A percentile compares a stretch with the other conserved stretches of the same genome.
phyloP scores from a whole-genome alignment of 23 red algal species.

The Gracilaria vermiculophylla region DNA sequence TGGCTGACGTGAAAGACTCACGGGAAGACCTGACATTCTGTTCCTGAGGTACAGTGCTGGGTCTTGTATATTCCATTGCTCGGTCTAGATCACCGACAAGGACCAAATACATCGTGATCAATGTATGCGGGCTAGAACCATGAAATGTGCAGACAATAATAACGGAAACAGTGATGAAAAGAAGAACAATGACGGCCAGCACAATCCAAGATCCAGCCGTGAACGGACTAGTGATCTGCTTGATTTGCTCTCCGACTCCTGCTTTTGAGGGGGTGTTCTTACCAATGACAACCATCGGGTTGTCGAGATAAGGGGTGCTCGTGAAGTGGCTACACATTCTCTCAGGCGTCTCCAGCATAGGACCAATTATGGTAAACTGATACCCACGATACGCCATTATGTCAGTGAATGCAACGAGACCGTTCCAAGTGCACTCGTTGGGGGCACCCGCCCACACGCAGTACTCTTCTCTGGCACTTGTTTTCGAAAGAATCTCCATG shows the following conservation, averaged over 20 bases:
- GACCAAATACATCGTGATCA: background rate
- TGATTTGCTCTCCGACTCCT: background rate
- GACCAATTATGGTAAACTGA: slow-evolving; percentile 14
- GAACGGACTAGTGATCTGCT: background rate
- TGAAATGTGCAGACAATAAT: background rate
- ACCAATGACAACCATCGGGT: background rate
- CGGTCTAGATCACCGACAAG: slow-evolving; percentile 13
- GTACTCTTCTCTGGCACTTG: slow-evolving; percentile 3
- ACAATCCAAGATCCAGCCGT: background rate
- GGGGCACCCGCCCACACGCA: slow-evolving; percentile 4
- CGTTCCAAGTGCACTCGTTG: slow-evolving; percentile 9
- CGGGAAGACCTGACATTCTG: background rate
- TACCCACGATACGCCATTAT: background rate
- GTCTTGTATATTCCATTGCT: background rate
- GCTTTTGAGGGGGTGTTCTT: background rate
- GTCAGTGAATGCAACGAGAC: slow-evolving; percentile 4
- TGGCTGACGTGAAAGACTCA: background rate
- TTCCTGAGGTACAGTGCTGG: too few relatives aligned
- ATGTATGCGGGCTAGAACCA: background rate
- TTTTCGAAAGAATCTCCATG: background rate
- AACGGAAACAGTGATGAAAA: background rate
- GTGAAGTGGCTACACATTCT: slow-evolving; percentile 3
- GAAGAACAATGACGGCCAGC: background rate
- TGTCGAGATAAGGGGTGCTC: background rate
- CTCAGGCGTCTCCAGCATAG: background rate